These are phyloP conservation scores for Saturnispora zaruensis DNA, from an alignment of 805 yeast genomes.

Conservation along the genomic window DNA sequence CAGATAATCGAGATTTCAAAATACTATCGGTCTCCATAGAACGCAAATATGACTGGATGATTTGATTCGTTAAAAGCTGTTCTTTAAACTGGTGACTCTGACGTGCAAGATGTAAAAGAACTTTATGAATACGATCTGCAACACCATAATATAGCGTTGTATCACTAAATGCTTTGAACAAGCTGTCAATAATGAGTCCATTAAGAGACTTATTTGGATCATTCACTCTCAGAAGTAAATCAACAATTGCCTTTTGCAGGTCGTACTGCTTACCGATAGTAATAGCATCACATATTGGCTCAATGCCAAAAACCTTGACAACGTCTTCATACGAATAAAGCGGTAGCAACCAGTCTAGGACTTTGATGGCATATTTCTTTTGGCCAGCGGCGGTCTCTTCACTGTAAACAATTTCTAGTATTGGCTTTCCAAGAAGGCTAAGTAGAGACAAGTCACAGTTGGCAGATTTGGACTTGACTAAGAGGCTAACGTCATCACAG, in stretches of 20 bases:
- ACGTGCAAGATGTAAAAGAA: constrained; percentile 17
- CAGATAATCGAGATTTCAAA: constrained; percentile 26
- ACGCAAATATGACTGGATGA: constrained; percentile 17
- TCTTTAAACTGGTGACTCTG: constrained; percentile 27
- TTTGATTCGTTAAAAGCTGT: constrained; percentile 21
- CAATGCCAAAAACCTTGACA: constrained; percentile 18
- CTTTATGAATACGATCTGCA: constrained; percentile 18
- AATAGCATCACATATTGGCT: constrained; percentile 24
- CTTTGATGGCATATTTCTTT: constrained; percentile 15
- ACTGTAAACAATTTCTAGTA: constrained; percentile 21
- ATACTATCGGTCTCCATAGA: constrained; percentile 21
- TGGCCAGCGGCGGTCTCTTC: constrained; percentile 17
- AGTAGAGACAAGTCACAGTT: constrained; percentile 2
- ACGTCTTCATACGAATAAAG: constrained; percentile 26
- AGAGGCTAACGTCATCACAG: constrained; percentile 10
- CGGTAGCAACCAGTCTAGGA: constrained; percentile 23
- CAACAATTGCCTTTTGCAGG: constrained; percentile 22
- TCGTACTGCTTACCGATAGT: constrained; percentile 20
- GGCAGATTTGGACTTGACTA: background rate
- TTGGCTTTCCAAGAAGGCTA: constrained; percentile 15
- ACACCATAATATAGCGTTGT: constrained; percentile 17
- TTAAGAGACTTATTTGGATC: constrained; percentile 20
- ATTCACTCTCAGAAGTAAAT: constrained; percentile 23
- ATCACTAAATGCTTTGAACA: constrained; percentile 20
- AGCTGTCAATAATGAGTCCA: constrained; percentile 8